A percentile compares a stretch with the other conserved stretches of the same genome.
Conservation (phyloP, 495 filamentous ascomycete species). For the Podospora didyma region DNA sequence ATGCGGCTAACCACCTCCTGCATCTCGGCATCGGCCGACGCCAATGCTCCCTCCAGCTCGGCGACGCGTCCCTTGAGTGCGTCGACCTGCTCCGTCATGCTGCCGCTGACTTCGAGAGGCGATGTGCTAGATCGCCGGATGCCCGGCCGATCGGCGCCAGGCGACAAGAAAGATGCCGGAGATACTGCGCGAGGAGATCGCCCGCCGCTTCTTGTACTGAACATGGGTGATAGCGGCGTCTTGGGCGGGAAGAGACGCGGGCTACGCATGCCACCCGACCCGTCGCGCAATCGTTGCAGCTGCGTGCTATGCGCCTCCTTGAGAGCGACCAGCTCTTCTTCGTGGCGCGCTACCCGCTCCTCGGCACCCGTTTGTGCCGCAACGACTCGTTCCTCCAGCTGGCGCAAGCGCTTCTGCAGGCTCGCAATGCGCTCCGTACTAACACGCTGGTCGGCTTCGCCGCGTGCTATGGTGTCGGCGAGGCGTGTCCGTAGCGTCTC, state of each 20-base stretch:
- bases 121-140: conserved; percentile 35
- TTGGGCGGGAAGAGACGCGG: conserved; percentile 44
- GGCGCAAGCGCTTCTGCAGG: conserved; percentile 73
- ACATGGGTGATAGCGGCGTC: conserved; percentile 64
- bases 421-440: conserved; percentile 77
- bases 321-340: conserved; percentile 74
- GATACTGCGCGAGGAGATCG: conserved; percentile 47
- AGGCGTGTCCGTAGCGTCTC: conserved; percentile 71
- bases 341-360: conserved; percentile 73
- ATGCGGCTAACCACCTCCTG: conserved; percentile 86
- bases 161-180: conserved; percentile 22
- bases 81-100: conserved; percentile 67
- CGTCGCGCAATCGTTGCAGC: conserved; percentile 67
- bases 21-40: conserved; percentile 88
- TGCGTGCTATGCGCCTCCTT: conserved; percentile 75
- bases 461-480: conserved; percentile 77
- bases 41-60: conserved; percentile 78
- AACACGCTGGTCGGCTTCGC: conserved; percentile 76
- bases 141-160: conserved; percentile 11
- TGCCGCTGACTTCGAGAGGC: conserved; percentile 30
- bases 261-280: conserved; percentile 29
- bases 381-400: conserved; percentile 79
- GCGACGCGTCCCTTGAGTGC: conserved; percentile 57
- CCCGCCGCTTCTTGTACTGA: conserved; percentile 31
- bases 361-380: conserved; percentile 82